A percentile compares a stretch with the other conserved stretches of the same genome.
Evolutionary conservation across 805 yeast genomes (phyloP).

Genomic region (Kodamaea fukazawae): DNA sequence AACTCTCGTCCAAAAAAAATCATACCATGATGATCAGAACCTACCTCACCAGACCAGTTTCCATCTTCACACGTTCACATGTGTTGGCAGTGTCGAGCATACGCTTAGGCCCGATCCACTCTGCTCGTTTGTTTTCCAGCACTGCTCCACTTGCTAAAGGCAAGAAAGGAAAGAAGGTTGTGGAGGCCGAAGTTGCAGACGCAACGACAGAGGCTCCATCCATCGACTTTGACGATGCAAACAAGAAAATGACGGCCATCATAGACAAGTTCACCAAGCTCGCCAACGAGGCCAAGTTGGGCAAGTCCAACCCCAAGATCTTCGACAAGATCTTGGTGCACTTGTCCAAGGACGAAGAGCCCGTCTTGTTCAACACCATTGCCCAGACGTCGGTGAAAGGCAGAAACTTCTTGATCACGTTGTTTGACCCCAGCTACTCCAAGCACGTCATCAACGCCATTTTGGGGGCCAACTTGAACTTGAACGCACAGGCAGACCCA

Average conservation of each 20-base stretch:
- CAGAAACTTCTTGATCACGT: slow-evolving; percentile 69
- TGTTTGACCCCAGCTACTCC: slow-evolving; percentile 76
- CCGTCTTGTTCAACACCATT: slow-evolving; percentile 52
- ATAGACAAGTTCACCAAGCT: slow-evolving; percentile 53
- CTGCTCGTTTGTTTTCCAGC: slow-evolving; percentile 1
- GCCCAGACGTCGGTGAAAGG: slow-evolving; percentile 76
- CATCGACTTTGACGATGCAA: slow-evolving; percentile 38
- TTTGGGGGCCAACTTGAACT: slow-evolving; percentile 61
- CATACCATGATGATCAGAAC: slow-evolving; percentile 5
- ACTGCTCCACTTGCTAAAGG: slow-evolving; percentile 5
- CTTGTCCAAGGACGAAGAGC: slow-evolving; percentile 37
- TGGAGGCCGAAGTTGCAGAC: slow-evolving; percentile 11
- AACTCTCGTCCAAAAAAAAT: too few relatives aligned
- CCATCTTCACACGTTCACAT: neutral
- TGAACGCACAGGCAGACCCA: slow-evolving; percentile 79
- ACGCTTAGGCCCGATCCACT: neutral
- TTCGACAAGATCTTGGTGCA: slow-evolving; percentile 60
- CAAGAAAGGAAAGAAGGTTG: slow-evolving; percentile 13
- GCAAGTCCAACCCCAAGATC: slow-evolving; percentile 62
- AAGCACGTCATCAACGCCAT: slow-evolving; percentile 71
- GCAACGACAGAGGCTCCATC: slow-evolving; percentile 13
- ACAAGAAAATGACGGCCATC: slow-evolving; percentile 44
- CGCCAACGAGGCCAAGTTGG: slow-evolving; percentile 63
- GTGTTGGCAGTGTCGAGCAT: neutral
- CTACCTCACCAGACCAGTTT: neutral